Percentiles rank a stretch among this genome's conserved stretches.
Conservation (phyloP, 352 stramenopile genomes). For the Phytopythium vexans region DNA sequence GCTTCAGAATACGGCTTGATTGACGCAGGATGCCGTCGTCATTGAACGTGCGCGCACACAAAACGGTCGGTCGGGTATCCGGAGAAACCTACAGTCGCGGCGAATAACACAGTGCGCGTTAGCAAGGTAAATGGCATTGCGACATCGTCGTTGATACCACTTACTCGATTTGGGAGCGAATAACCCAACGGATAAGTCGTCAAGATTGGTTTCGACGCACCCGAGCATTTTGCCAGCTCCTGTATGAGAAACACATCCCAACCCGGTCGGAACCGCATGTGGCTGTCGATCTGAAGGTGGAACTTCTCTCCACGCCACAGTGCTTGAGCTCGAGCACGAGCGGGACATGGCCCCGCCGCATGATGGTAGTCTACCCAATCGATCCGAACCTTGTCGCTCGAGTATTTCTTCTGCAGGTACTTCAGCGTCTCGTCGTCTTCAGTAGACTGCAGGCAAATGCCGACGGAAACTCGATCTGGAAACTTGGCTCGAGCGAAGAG, state of each 20-base stretch:
- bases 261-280: conserved; percentile 83
- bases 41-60: conserved; percentile 65
- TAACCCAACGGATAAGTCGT: conserved; percentile 94
- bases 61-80: conserved; percentile 49
- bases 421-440: conserved; percentile 31
- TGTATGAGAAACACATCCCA: conserved; percentile 92
- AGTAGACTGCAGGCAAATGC: conserved; percentile 87
- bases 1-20: conserved; percentile 48
- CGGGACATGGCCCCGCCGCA: conserved; percentile 89
- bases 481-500: conserved; percentile 54
- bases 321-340: conserved; percentile 71
- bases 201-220: conserved; percentile 69
- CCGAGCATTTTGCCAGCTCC: conserved; percentile 46
- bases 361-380: conserved; percentile 61
- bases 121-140: conserved; percentile 9
- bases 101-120: background rate
- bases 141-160: conserved; percentile 4
- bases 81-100: conserved; percentile 26
- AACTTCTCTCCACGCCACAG: conserved; percentile 86
- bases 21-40: conserved; percentile 49
- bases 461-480: conserved; percentile 73
- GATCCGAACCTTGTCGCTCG: conserved; percentile 35
- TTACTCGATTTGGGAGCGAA: conserved; percentile 67
- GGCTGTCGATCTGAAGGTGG: conserved; percentile 94
- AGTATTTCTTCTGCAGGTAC: conserved; percentile 39